These are phyloP conservation scores for Cyclotella choctawhatcheeana DNA, from an alignment of 108 stramenopile genomes.

Conservation along the genomic window DNA sequence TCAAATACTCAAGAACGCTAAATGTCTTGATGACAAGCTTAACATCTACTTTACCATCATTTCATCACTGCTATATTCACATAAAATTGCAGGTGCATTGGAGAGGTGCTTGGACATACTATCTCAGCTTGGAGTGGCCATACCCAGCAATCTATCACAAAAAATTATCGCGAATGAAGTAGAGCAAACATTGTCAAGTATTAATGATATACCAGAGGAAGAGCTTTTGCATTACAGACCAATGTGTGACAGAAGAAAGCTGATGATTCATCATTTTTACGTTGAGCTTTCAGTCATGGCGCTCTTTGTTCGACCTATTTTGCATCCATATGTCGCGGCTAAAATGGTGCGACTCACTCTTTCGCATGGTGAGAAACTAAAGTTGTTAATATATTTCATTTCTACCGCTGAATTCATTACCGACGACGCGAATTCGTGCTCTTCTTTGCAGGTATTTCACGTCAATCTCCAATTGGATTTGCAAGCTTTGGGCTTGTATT, in stretches of 20 bases:
- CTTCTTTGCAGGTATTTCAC: constrained; percentile 1
- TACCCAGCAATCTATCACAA: background rate
- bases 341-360: constrained; percentile 19
- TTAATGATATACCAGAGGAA: constrained; percentile 5
- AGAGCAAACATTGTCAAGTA: background rate
- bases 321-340: background rate
- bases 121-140: constrained; percentile 16
- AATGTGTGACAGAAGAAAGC: constrained; percentile 10
- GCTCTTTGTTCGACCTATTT: background rate
- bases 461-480: constrained; percentile 12
- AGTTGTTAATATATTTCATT: background rate
- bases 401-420: background rate
- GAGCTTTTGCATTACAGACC: constrained; percentile 5
- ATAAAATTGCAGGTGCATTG: background rate
- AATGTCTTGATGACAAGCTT: constrained; percentile 27
- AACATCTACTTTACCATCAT: background rate
- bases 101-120: background rate
- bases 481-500: constrained; percentile 7
- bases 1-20: constrained; percentile 3
- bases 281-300: background rate
- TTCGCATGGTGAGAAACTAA: constrained; percentile 5
- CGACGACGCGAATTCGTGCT: background rate
- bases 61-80: background rate
- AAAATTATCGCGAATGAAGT: background rate
- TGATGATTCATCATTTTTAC: constrained; percentile 16